These are phyloP conservation scores for Poterioochromonas sp. DNA, from an alignment of 352 stramenopile genomes.

Conservation along the genomic window DNA sequence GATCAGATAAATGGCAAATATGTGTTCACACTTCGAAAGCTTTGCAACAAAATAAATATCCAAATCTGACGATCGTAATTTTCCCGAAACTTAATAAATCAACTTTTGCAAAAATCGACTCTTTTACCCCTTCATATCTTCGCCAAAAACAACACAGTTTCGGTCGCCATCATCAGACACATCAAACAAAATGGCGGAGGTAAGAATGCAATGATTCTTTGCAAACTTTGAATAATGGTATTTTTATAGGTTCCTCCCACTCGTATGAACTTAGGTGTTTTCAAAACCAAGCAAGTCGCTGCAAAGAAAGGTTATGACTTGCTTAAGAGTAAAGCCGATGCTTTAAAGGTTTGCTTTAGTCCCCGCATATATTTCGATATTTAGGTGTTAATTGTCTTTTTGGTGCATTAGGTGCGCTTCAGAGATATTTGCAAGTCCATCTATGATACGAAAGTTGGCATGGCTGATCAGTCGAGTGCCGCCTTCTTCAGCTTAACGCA, in stretches of 20 bases:
- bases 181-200: no score
- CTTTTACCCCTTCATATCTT: no score
- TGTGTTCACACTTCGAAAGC: no score
- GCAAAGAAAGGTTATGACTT: slow-evolving; percentile 74
- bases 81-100: no score
- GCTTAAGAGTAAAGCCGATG: slow-evolving; percentile 97
- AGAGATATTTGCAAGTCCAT: slow-evolving; percentile 74
- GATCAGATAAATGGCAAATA: no score
- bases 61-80: no score
- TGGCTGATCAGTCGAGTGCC: slow-evolving; percentile 57
- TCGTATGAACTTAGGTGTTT: slow-evolving; percentile 69
- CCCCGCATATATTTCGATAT: slow-evolving; percentile 62
- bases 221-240: no score
- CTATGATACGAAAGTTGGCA: slow-evolving; percentile 67
- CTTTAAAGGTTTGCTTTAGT: slow-evolving; percentile 90
- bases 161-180: no score
- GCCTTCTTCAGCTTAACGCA: slow-evolving; percentile 96
- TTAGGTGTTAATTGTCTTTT: not conserved
- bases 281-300: slow-evolving; percentile 71
- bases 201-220: no score
- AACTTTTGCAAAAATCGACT: no score
- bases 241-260: slow-evolving; percentile 47
- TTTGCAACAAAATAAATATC: no score
- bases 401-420: slow-evolving; percentile 59
- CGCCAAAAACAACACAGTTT: no score